Evolutionary conservation across 148 eudicot species (phyloP), one percentile per base, ranked within the genome.

Genomic region (Rhododendron ferrugineum): DNA sequence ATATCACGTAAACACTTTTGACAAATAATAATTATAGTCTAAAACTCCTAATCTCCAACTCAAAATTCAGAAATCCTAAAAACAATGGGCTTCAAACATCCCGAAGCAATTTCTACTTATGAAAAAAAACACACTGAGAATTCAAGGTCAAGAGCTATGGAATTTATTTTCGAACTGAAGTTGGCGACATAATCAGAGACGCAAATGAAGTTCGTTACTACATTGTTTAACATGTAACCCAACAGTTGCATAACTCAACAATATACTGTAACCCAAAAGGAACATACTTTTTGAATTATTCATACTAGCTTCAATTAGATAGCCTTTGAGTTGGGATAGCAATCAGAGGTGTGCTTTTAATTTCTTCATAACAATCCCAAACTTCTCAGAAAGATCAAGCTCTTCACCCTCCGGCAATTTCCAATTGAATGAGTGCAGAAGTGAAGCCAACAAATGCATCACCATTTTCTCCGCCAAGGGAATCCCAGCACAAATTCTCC

Each of bases 401-500:
- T 81, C 82, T 18, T 84, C 76, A 13, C 79, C 87, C 32, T 80
- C 28, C 0, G 92, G 89, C 37, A 88, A 49, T 36, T 77, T 68
- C 92, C 93, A 92, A 15, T 87, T 58, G 9, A 89, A 91, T 42
- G 84, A 80, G 72, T 91, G 92, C 85, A 89, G 50, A 2, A 88
- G 60, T 7, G 91, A 89, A 64, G 91, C 92, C 78, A 91, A 79
- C 28, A 81, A 37, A 62, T 83, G 44, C 84, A 89, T 47, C 2
- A 87, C 34, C 73, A 42, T 92, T 66, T 80, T 89, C 81, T 89
- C 91, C 0, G 89, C 92, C 56, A 90, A 46, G 0, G 85, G 36
- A 20, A 88, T 79, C 10, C 91, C 92, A 1, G 90, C 42, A 68
- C 95, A 93, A 3, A 83, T 87, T 82, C 95, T 91, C 64, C 92